A percentile compares a stretch with the other conserved stretches of the same genome.
Evolutionary conservation across 1,139 yeast species (phyloP).

Genomic region (Nakaseomyces nivariensis): DNA sequence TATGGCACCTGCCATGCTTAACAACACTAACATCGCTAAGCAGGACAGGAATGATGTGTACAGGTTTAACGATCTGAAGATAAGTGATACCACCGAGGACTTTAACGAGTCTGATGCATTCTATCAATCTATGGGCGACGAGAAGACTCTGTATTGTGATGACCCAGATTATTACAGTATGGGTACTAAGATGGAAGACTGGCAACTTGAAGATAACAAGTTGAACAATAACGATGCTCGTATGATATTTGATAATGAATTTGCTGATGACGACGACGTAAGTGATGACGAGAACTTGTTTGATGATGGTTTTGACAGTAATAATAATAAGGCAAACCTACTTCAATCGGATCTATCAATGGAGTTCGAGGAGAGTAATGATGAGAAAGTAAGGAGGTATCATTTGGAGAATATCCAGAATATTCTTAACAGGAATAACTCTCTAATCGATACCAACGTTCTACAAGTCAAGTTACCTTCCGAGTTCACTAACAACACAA

Average conservation of each 20-base stretch:
- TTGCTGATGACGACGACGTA: conserved; percentile 21
- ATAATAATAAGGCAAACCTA: not conserved
- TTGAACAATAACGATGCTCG: conserved; percentile 25
- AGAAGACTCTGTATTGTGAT: conserved; percentile 10
- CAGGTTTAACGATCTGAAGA: conserved; percentile 6
- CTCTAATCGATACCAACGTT: not conserved
- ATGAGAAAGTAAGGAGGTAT: conserved; percentile 11
- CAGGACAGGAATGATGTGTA: conserved; percentile 7
- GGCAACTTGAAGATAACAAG: conserved; percentile 29
- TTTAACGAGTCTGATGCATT: conserved; percentile 28
- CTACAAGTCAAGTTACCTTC: conserved; percentile 2
- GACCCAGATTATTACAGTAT: conserved; percentile 2
- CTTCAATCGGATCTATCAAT: not conserved
- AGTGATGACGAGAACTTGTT: conserved; percentile 31
- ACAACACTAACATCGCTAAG: not conserved
- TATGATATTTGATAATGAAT: conserved; percentile 41
- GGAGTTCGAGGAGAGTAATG: conserved; percentile 7
- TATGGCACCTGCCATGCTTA: conserved; percentile 2
- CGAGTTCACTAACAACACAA: conserved; percentile 2
- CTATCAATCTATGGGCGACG: conserved; percentile 20
- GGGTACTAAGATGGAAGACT: conserved; percentile 13
- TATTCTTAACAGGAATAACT: not conserved
- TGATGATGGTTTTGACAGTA: conserved; percentile 13
- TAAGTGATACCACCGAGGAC: conserved; percentile 12
- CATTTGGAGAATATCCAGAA: conserved; percentile 8